phyloP scores from a whole-genome alignment of 1,284 basidiomycete species.

The Stereum hirsutum region DNA sequence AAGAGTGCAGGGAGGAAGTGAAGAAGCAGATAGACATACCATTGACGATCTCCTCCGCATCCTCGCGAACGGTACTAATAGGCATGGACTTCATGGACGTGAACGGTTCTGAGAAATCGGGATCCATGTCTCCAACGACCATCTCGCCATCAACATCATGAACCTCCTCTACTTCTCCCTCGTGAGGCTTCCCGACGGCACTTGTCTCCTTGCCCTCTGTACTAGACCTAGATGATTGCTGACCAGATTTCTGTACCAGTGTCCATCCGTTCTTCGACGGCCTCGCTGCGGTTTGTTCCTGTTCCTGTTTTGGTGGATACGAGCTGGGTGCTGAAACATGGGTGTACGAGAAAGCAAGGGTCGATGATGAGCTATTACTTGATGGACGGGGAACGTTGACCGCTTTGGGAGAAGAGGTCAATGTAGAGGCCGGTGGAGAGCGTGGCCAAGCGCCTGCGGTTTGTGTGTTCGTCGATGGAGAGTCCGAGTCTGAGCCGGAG shows the following conservation, averaged over 20 bases:
- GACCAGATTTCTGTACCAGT: constrained; percentile 48
- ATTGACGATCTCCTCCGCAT: constrained; percentile 63
- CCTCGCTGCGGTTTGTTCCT: too few relatives aligned
- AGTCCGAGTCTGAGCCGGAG: constrained; percentile 77
- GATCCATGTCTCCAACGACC: constrained; percentile 64
- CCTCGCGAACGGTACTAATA: constrained; percentile 45
- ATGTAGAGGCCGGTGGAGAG: constrained; percentile 21
- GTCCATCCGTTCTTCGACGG: constrained; percentile 61
- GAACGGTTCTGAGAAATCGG: constrained; percentile 35
- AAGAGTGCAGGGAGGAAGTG: constrained; percentile 1
- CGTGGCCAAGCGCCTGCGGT: constrained; percentile 35
- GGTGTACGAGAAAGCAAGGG: constrained; percentile 74
- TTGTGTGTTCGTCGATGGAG: constrained; percentile 28
- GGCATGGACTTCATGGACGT: constrained; percentile 30
- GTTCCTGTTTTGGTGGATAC: constrained; percentile 50
- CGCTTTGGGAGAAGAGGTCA: constrained; percentile 30
- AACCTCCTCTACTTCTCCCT: constrained; percentile 17
- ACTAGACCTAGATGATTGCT: too few relatives aligned
- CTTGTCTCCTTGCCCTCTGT: constrained; percentile 21
- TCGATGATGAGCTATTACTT: constrained; percentile 48
- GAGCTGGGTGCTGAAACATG: constrained; percentile 72
- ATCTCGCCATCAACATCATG: constrained; percentile 62
- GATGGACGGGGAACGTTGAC: constrained; percentile 46
- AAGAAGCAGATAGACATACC: constrained; percentile 34
- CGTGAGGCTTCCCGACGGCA: constrained; percentile 15